A percentile compares a stretch with the other conserved stretches of the same genome.
These are phyloP conservation scores for Pyrenophora teres DNA, from an alignment of 2,329 filamentous ascomycete genomes.

Conservation along the genomic window DNA sequence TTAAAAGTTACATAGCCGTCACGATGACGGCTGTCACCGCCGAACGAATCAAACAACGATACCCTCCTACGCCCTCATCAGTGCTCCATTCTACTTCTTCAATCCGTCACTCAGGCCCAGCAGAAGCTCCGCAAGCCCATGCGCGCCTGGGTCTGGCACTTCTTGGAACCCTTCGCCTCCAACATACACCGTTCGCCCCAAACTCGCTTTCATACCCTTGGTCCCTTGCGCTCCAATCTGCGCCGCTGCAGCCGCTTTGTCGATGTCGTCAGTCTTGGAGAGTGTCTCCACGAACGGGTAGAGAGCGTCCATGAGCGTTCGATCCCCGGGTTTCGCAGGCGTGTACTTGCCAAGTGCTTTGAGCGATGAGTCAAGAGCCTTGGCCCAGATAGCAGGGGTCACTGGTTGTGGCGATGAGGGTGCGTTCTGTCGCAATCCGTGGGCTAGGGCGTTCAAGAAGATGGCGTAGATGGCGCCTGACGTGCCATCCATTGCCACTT, in stretches of 20 bases:
- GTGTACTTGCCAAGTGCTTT: conserved; percentile 75
- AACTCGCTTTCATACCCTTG: conserved; percentile 87
- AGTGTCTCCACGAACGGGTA: conserved; percentile 83
- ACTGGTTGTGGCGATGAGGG: conserved; percentile 52
- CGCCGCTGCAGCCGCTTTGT: conserved; percentile 75
- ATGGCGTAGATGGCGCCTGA: conserved; percentile 82
- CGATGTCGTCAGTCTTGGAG: conserved; percentile 65
- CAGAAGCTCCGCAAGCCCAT: conserved; percentile 85
- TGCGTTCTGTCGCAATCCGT: conserved; percentile 64
- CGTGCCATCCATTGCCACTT: conserved; percentile 74
- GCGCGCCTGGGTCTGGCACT: conserved; percentile 73
- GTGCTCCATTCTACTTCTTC: conserved; percentile 35
- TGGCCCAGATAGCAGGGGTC: conserved; percentile 62
- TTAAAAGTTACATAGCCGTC: conserved; percentile 43
- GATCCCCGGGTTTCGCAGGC: conserved; percentile 83
- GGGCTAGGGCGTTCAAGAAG: conserved; percentile 83
- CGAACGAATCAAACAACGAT: conserved; percentile 39
- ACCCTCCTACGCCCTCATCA: conserved; percentile 17
- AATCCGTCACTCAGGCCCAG: conserved; percentile 69
- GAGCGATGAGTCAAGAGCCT: conserved; percentile 72
- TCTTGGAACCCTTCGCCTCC: conserved; percentile 72
- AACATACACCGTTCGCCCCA: conserved; percentile 83
- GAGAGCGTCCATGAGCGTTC: conserved; percentile 88
- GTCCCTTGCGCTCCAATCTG: conserved; percentile 78
- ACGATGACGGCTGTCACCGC: conserved; percentile 26